Evolutionary conservation across 805 yeast genomes (phyloP).

Genomic region (Kregervanrija fluxuum): DNA sequence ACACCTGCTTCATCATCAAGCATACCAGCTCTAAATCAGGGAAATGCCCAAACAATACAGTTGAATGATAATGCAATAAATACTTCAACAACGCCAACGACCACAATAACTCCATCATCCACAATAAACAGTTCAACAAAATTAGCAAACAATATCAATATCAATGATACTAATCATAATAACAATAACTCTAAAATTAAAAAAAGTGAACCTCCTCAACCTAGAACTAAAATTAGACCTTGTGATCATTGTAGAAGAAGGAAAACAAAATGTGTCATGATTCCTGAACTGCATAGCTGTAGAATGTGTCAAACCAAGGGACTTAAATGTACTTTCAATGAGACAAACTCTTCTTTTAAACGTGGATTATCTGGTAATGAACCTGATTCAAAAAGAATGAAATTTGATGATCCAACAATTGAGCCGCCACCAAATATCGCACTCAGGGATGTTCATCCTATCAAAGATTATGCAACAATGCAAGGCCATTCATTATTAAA

Average conservation of each 20-base stretch:
- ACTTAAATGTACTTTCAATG: slow-evolving; percentile 68
- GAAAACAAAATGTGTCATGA: slow-evolving; percentile 70
- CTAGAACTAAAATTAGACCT: slow-evolving; percentile 43
- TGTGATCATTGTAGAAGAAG: slow-evolving; percentile 83
- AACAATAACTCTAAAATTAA: background rate
- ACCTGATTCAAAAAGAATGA: slow-evolving; percentile 22
- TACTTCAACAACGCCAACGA: slow-evolving; percentile 1
- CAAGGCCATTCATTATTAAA: slow-evolving; percentile 59
- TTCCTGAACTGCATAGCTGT: slow-evolving; percentile 58
- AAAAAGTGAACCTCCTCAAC: slow-evolving; percentile 30
- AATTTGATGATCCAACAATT: slow-evolving; percentile 27
- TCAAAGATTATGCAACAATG: slow-evolving; percentile 60
- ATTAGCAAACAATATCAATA: background rate
- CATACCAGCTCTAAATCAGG: slow-evolving; percentile 4
- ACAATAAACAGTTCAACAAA: background rate
- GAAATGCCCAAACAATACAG: background rate
- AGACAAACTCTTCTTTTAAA: slow-evolving; percentile 37
- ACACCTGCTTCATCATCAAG: background rate
- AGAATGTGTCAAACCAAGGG: slow-evolving; percentile 72
- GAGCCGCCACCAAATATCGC: slow-evolving; percentile 33
- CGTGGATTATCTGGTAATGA: slow-evolving; percentile 27
- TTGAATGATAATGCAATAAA: background rate
- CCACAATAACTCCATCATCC: slow-evolving; percentile 2
- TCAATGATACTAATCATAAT: no score
- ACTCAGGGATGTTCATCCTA: slow-evolving; percentile 48